These are phyloP conservation scores for Alternaria sp. DNA, from an alignment of 2,329 filamentous ascomycete species.

Conservation along the genomic window DNA sequence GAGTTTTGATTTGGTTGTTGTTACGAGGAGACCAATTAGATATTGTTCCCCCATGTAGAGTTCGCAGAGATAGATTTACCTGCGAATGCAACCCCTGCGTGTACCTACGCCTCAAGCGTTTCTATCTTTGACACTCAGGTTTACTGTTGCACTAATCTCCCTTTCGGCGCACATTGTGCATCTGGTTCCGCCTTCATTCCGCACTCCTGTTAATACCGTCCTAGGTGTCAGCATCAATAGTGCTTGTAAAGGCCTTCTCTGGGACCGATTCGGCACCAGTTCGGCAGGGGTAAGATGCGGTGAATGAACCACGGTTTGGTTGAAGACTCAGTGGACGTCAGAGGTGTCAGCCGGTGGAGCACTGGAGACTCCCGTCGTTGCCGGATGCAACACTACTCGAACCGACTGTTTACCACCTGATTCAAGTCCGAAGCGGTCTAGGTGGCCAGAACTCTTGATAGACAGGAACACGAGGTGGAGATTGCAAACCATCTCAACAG, in stretches of 20 bases:
- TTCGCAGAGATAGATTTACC: constrained; percentile 9
- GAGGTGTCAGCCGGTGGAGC: constrained; percentile 8
- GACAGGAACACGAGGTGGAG: not conserved
- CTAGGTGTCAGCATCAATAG: not conserved
- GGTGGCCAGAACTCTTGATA: not conserved
- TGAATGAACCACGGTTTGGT: constrained; percentile 20
- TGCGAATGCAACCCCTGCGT: constrained; percentile 4
- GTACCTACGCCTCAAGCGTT: not conserved
- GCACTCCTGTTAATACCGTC: not conserved
- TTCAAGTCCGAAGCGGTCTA: constrained; percentile 9
- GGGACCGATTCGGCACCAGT: constrained; percentile 6
- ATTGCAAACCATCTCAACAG: not conserved
- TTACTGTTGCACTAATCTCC: not conserved
- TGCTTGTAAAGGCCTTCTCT: not conserved
- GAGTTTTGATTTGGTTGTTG: constrained; percentile 3
- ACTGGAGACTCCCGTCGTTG: constrained; percentile 8
- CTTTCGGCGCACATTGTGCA: not conserved
- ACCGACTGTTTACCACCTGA: not conserved
- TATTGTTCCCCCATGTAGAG: not conserved
- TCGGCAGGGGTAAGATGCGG: constrained; percentile 17
- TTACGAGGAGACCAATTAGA: not conserved
- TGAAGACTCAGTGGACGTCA: constrained; percentile 1
- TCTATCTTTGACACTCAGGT: not conserved
- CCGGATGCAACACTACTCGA: constrained; percentile 2
- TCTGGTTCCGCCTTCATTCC: not conserved